Base-by-base conservation (phyloP, 2,329 filamentous ascomycete genomes). In the Karstenula rhodostoma region DNA sequence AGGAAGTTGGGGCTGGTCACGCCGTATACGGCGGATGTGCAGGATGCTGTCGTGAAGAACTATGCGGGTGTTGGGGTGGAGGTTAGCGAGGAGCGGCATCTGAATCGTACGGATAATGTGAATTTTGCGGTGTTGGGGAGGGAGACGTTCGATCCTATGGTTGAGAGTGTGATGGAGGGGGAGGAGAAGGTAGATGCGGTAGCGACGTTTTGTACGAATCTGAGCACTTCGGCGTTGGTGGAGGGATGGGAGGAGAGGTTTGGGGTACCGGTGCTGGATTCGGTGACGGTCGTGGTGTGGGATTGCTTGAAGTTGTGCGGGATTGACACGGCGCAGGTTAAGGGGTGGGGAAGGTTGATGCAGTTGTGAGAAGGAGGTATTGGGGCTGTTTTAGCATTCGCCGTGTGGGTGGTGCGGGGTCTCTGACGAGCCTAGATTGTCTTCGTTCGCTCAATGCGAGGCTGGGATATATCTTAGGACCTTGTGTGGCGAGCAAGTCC, bases 201-300 rank as follows among this genome's bases (percentile, higher is more conserved):
- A 1, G 75, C 75, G 8, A 79, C 78, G 1, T 81, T 82, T 63
- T 83, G 80, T 67, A 83, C 80, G 15, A 82, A 82, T 64, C 65
- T 82, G 32, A 67, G 67, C 13, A 79, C 79, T 3, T 80, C 79
- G 7, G 77, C 80, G 57, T 37, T 37, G 35, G 35, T 37, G 15
- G 35, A 37, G 12, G 40, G 6, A 22, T 82, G 80, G 81, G 81
- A 83, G 62, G 54, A 68, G 42, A 66, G 71, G 59, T 60, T 78
- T 57, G 70, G 68, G 1, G 50, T 81, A 3, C 67, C 71, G 3
- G 77, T 82, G 5, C 71, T 81, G 22, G 81, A 83, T 68, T 79
- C 78, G 0, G 78, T 82, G 10, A 73, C 77, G 0, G 81, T 79
- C 1, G 78, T 81, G 3, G 64, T 82, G 2, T 80, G 77, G 76